Percentiles rank a stretch among this genome's conserved stretches.
phyloP scores from a whole-genome alignment of 345 rosid species.

The Gossypium anomalum region DNA sequence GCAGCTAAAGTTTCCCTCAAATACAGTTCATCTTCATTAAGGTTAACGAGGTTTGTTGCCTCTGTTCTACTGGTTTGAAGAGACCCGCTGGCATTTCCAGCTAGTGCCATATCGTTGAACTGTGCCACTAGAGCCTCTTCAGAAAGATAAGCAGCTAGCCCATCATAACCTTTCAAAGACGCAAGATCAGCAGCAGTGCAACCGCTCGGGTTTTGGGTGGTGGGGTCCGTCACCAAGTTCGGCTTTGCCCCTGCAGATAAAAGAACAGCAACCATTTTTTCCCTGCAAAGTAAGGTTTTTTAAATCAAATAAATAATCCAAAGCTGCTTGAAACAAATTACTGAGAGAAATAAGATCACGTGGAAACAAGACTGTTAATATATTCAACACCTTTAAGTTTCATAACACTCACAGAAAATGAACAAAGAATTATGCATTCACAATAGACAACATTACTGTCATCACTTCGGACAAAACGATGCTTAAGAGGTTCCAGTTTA shows the following conservation, averaged over 20 bases:
- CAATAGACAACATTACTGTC: background rate
- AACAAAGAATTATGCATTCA: background rate
- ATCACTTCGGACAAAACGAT: background rate
- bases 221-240: constrained; percentile 82
- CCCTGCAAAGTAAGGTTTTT: constrained; percentile 44
- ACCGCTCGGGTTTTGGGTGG: constrained; percentile 62
- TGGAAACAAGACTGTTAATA: background rate
- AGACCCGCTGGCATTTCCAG: constrained; percentile 76
- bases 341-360: constrained; percentile 2
- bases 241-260: constrained; percentile 90
- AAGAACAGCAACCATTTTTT: constrained; percentile 88
- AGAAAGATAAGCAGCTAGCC: constrained; percentile 84
- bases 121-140: constrained; percentile 82
- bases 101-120: constrained; percentile 71
- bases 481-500: background rate
- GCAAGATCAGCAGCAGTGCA: constrained; percentile 87
- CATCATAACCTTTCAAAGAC: constrained; percentile 61
- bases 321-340: constrained; percentile 3
- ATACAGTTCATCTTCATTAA: constrained; percentile 56
- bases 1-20: constrained; percentile 79
- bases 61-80: constrained; percentile 46
- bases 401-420: background rate
- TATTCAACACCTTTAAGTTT: background rate
- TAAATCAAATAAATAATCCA: constrained; percentile 11
- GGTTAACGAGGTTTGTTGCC: constrained; percentile 28